Conservation (phyloP, 768 basidiomycete genomes). For the Artomyces pyxidatus region DNA sequence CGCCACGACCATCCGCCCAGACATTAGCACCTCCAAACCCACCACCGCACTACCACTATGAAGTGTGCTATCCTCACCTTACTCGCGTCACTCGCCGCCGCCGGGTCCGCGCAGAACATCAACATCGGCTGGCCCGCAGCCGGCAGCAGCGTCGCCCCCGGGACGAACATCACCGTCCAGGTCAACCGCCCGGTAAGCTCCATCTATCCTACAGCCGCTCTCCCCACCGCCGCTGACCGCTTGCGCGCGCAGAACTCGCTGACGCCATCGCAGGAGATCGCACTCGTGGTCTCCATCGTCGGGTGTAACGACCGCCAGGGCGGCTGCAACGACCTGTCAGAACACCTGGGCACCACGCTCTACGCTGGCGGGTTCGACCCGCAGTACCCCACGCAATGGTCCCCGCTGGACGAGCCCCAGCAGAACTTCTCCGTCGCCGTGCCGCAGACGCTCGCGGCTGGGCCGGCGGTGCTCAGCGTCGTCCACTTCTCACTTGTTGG, state of each 20-base stretch:
- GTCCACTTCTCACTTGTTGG: slow-evolving; percentile 8
- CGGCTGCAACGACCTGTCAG: slow-evolving; percentile 10
- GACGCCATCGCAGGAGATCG: slow-evolving; percentile 26
- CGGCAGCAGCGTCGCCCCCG: slow-evolving; percentile 18
- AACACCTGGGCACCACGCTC: slow-evolving; percentile 2
- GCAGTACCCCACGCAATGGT: slow-evolving; percentile 6
- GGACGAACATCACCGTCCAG: slow-evolving; percentile 25
- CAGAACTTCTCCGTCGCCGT: slow-evolving; percentile 1
- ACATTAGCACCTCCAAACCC: too few species aligned
- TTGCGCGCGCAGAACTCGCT: slow-evolving; percentile 20
- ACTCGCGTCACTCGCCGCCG: slow-evolving; percentile 16
- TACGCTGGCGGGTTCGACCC: not conserved
- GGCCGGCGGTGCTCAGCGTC: slow-evolving; percentile 1
- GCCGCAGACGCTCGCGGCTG: not conserved
- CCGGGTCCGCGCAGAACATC: slow-evolving; percentile 24
- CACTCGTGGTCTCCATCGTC: slow-evolving; percentile 24
- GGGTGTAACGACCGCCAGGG: slow-evolving; percentile 15
- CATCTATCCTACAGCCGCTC: not conserved
- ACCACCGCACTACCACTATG: slow-evolving; percentile 9
- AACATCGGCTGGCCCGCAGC: slow-evolving; percentile 23
- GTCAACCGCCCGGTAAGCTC: slow-evolving; percentile 26
- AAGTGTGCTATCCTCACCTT: slow-evolving; percentile 11
- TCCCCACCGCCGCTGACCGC: not conserved
- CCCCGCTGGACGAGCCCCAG: not conserved
- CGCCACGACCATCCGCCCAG: too few species aligned